Conservation (phyloP, 108 stramenopile species). For the Discostella pseudostelligera region DNA sequence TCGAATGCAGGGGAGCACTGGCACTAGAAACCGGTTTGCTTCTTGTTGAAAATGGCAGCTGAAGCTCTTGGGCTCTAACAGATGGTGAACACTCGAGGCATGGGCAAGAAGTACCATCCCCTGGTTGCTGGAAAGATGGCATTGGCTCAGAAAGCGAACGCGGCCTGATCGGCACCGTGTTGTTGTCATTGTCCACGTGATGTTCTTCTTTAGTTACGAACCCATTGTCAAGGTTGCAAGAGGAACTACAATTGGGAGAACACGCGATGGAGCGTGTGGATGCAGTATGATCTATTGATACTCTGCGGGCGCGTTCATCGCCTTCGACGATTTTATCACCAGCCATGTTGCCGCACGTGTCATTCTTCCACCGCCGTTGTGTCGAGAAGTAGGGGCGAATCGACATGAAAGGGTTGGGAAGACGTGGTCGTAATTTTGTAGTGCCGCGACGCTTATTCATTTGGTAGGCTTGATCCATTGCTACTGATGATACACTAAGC, state of each 20-base stretch:
- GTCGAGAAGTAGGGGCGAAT: constrained; percentile 1
- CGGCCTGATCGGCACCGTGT: neutral
- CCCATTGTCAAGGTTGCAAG: neutral
- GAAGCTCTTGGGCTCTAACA: neutral
- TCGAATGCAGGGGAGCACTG: constrained; percentile 5
- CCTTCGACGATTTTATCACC: neutral
- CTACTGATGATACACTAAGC: too few relatives aligned
- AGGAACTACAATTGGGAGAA: neutral
- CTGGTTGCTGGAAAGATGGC: neutral
- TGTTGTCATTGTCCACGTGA: too few relatives aligned
- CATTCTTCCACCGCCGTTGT: constrained; percentile 14
- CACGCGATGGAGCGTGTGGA: constrained; percentile 6
- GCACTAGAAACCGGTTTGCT: neutral
- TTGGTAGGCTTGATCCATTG: too few relatives aligned
- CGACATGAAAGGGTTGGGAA: too few relatives aligned
- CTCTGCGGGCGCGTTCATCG: constrained; percentile 16
- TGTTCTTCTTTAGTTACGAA: neutral
- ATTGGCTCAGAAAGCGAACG: neutral
- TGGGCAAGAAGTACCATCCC: neutral
- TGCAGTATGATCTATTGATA: constrained; percentile 29
- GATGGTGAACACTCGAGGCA: constrained; percentile 1
- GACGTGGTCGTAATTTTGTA: too few relatives aligned
- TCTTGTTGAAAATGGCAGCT: neutral
- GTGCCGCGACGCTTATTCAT: too few relatives aligned
- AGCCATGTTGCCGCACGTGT: neutral